Conservation (phyloP, 202 grass and related monocot species). For the Brachypodium distachyon region DNA sequence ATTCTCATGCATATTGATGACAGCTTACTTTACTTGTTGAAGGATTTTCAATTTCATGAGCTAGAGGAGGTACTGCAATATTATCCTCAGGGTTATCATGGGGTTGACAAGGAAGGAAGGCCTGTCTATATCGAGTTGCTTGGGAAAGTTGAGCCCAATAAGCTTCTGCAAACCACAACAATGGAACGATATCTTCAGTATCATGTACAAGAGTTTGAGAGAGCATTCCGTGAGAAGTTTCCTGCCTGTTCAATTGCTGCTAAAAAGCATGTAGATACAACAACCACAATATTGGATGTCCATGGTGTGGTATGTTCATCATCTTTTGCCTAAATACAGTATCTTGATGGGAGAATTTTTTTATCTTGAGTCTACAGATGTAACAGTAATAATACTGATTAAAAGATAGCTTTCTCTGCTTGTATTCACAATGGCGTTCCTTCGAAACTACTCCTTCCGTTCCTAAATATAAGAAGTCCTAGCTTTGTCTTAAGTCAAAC, state of each 20-base stretch:
- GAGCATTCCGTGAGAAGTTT: constrained; percentile 83
- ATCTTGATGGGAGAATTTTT: constrained; percentile 2
- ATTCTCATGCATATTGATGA: not conserved
- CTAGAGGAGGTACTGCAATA: constrained; percentile 70
- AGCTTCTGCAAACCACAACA: constrained; percentile 82
- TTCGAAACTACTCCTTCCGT: not conserved
- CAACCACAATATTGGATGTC: constrained; percentile 94
- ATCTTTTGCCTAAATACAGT: not conserved
- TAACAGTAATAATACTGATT: not conserved
- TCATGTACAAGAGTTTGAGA: constrained; percentile 92
- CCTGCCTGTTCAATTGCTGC: constrained; percentile 74
- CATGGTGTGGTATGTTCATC: constrained; percentile 83
- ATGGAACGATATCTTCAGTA: constrained; percentile 88
- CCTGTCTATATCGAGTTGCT: constrained; percentile 94
- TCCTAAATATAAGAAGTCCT: no score
- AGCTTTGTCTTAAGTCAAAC: no score
- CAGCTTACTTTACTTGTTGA: constrained; percentile 23
- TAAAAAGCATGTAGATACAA: constrained; percentile 85
- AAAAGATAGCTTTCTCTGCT: not conserved
- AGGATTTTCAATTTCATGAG: constrained; percentile 97
- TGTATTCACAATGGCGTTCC: not conserved
- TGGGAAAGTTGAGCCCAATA: constrained; percentile 85
- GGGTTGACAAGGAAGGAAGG: constrained; percentile 88
- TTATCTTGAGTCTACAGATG: not conserved
- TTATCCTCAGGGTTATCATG: constrained; percentile 96